Conservation (phyloP, 345 rosid species). For the Streptanthus diversifolius region DNA sequence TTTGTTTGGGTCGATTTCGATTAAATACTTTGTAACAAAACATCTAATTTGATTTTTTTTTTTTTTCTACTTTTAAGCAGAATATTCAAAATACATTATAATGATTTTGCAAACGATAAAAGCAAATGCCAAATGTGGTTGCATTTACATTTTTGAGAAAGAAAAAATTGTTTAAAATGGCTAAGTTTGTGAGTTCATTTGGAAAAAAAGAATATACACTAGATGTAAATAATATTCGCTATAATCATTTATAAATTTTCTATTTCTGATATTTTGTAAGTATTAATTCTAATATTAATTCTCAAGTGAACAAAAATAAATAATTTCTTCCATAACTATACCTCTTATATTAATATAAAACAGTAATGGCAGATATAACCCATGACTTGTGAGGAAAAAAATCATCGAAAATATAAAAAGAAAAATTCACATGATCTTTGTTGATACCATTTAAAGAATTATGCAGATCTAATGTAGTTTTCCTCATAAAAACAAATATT, state of each 20-base stretch:
- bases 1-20: neutral
- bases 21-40: neutral
- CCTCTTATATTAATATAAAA: neutral
- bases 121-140: neutral
- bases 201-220: neutral
- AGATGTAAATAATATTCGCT: neutral
- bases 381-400: neutral
- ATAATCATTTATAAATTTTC: neutral
- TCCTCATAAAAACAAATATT: neutral
- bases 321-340: neutral
- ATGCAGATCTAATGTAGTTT: neutral
- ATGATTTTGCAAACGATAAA: neutral
- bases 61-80: neutral
- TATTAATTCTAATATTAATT: neutral
- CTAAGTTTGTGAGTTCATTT: neutral
- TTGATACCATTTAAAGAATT: conserved; percentile 11
- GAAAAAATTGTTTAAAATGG: neutral
- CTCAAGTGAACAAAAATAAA: neutral
- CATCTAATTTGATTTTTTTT: neutral
- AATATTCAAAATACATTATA: neutral
- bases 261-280: neutral
- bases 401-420: neutral
- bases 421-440: conserved; percentile 35
- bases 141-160: neutral
- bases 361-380: neutral